Evolutionary conservation across 768 basidiomycete genomes (phyloP).

Genomic region (Filobasidium wieringae): DNA sequence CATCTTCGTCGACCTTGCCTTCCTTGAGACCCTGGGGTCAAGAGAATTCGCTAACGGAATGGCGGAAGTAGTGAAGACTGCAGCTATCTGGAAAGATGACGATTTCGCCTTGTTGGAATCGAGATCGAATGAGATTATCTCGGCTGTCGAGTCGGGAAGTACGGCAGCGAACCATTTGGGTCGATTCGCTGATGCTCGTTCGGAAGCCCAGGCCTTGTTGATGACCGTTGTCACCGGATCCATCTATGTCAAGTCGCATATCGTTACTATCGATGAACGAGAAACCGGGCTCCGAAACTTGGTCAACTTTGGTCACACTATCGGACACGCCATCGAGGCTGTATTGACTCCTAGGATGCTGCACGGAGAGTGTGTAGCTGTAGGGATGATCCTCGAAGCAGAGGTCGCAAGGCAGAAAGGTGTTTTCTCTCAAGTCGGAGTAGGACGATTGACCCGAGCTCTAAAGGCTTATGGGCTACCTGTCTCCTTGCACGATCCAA

Average conservation of each 20-base stretch:
- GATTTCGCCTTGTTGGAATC: slow-evolving; percentile 85
- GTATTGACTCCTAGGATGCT: slow-evolving; percentile 84
- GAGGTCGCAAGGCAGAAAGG: slow-evolving; percentile 84
- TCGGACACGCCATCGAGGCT: slow-evolving; percentile 97
- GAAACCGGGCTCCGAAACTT: slow-evolving; percentile 95
- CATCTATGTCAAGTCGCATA: slow-evolving; percentile 89
- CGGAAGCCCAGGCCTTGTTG: slow-evolving; percentile 62
- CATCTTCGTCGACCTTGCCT: slow-evolving; percentile 93
- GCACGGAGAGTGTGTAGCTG: slow-evolving; percentile 89
- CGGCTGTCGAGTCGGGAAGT: slow-evolving; percentile 52
- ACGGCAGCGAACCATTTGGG: slow-evolving; percentile 49
- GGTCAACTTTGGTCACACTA: slow-evolving; percentile 97
- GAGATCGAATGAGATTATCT: slow-evolving; percentile 66
- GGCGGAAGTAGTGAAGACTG: slow-evolving; percentile 99
- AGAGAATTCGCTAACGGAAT: slow-evolving; percentile 98
- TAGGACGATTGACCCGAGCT: slow-evolving; percentile 76
- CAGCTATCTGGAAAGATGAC: slow-evolving; percentile 91
- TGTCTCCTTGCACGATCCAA: slow-evolving; percentile 62
- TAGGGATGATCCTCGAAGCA: slow-evolving; percentile 94
- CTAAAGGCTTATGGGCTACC: slow-evolving; percentile 87
- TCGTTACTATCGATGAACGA: slow-evolving; percentile 90
- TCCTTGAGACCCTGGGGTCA: slow-evolving; percentile 80
- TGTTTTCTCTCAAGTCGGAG: slow-evolving; percentile 75
- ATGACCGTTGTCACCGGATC: slow-evolving; percentile 85
- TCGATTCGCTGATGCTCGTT: slow-evolving; percentile 46